phyloP scores from a whole-genome alignment of 2,329 filamentous ascomycete species.

The Ceratocystis albifundus region DNA sequence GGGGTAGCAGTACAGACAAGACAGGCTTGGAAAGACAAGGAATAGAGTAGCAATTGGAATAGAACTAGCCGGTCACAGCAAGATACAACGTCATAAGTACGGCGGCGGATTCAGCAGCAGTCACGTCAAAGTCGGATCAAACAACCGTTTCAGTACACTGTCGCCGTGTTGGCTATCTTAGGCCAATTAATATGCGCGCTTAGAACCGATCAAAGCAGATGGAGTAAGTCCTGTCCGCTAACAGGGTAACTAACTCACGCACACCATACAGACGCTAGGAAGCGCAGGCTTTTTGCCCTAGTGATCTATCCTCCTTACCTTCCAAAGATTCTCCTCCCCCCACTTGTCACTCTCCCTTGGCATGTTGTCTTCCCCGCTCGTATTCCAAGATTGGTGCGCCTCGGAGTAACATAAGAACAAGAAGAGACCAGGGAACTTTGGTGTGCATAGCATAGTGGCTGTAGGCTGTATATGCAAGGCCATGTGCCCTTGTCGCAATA shows the following conservation, averaged over 20 bases:
- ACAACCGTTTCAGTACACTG: not conserved
- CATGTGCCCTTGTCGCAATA: not conserved
- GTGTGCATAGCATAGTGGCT: not conserved
- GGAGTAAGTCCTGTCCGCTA: not conserved
- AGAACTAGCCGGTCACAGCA: not conserved
- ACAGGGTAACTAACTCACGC: too few species aligned
- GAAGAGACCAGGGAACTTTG: not conserved
- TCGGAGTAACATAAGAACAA: not conserved
- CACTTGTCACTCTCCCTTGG: not conserved
- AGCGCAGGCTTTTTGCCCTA: not conserved
- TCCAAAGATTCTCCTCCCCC: not conserved
- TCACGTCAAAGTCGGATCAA: not conserved
- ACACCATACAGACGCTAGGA: not conserved
- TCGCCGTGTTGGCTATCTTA: not conserved
- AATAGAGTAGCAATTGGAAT: too few species aligned
- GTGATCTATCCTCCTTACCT: too few species aligned
- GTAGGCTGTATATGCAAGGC: too few species aligned
- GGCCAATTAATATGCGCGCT: not conserved
- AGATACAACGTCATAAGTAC: not conserved
- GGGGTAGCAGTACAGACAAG: not conserved
- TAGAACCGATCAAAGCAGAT: not conserved
- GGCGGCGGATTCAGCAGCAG: not conserved
- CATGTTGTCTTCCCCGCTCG: not conserved
- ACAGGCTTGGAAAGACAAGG: too few species aligned
- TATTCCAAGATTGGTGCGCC: conserved; percentile 3